These are phyloP conservation scores for Oryza meridionalis DNA, from an alignment of 176 grass and related monocot genomes.

Conservation along the genomic window DNA sequence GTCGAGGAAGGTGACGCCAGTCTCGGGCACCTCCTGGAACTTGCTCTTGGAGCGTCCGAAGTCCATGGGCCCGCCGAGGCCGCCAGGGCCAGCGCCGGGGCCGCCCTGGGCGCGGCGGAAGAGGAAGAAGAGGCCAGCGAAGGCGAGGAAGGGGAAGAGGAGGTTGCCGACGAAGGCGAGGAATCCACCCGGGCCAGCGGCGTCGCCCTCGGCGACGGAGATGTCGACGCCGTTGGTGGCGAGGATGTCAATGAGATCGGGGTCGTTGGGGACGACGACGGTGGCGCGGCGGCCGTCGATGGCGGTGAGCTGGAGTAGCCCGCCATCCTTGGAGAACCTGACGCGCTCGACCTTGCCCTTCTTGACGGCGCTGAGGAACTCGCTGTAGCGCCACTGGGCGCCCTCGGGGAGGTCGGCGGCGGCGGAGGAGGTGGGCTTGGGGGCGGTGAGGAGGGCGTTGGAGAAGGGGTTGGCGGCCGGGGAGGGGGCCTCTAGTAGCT, in stretches of 20 bases:
- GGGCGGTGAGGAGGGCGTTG: constrained; percentile 64
- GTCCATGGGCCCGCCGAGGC: constrained; percentile 95
- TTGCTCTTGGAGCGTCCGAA: constrained; percentile 95
- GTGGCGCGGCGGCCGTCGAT: constrained; percentile 75
- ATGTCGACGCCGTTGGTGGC: constrained; percentile 98
- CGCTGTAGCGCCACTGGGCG: constrained; percentile 90
- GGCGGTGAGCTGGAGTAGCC: constrained; percentile 75
- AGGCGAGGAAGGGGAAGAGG: constrained; percentile 88
- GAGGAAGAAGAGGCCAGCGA: constrained; percentile 94
- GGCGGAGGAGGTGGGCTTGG: constrained; percentile 43
- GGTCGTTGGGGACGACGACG: constrained; percentile 86
- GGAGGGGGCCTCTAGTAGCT: constrained; percentile 55
- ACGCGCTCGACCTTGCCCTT: constrained; percentile 92
- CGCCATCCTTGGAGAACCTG: constrained; percentile 87
- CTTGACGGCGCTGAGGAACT: constrained; percentile 90
- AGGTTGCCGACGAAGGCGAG: constrained; percentile 83
- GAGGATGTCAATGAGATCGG: constrained; percentile 93
- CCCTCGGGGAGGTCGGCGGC: constrained; percentile 76
- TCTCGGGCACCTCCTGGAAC: constrained; percentile 99
- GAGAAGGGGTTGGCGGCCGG: constrained; percentile 69
- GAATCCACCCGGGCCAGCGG: constrained; percentile 38
- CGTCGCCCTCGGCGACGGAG: constrained; percentile 90
- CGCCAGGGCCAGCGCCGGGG: constrained; percentile 68
- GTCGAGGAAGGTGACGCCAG: constrained; percentile 75
- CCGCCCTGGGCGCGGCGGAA: constrained; percentile 94